Evolutionary conservation across 1,284 basidiomycete genomes (phyloP), one percentile per base, ranked within the genome.

Genomic region (Leccinum pallidistipes): DNA sequence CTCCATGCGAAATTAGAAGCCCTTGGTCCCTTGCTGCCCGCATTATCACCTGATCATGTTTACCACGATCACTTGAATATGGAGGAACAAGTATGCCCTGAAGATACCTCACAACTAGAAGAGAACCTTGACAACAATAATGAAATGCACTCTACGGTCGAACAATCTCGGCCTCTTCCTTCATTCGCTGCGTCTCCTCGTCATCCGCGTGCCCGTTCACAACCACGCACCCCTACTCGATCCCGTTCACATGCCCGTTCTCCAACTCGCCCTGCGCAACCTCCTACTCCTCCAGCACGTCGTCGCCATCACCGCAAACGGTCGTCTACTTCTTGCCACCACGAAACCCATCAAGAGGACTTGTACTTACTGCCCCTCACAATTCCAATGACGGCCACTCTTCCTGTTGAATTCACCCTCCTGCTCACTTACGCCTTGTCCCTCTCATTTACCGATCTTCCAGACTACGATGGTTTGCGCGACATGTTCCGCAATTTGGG

Each of bases 381-480:
- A 12, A 59, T 81, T 12, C 83, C 89, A 62, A 83, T 97, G 56
- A 94, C 91, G 52, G 84, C 89, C 62, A 91, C 91, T 8, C 87
- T 96, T 65, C 94, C 94, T 16, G 84, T 89, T 64, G 95, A 96
- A 76, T 95, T 96, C 68, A 91, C 91, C 68, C 86, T 94, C 65
- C 86, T 95, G 71, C 92, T 92, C 77, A 86, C 86, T 64, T 96
- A 97, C 77, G 87, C 91, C 52, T 86, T 94, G 53, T 89, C 87
- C 7, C 86, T 97, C 51, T 89, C 91, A 64, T 97, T 95, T 70
- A 92, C 94, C 71, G 94, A 97, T 78, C 83, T 91, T 55, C 93
- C 93, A 12, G 95, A 97, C 78, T 97, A 96, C 73, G 90, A 88
- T 56, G 94, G 93, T 61, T 81, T 96, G 24, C 83, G 94, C 59